These are phyloP conservation scores for Senna tora DNA, from an alignment of 306 rosid genomes.

Conservation along the genomic window DNA sequence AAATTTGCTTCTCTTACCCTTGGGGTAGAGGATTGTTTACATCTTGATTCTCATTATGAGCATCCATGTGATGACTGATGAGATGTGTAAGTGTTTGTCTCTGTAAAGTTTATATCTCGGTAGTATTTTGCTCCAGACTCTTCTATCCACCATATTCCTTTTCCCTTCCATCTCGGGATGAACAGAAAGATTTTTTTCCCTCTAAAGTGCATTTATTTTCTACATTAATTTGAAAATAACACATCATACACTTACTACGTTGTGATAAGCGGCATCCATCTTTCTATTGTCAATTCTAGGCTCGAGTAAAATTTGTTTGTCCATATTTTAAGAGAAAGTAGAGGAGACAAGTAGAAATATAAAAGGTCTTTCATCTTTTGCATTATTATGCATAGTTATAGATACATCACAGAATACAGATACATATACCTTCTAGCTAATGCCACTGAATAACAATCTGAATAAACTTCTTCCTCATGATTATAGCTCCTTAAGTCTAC, in stretches of 20 bases:
- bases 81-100: conserved; percentile 25
- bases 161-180: neutral
- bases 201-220: no score
- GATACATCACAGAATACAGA: conserved; percentile 31
- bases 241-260: no score
- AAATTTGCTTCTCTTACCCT: no score
- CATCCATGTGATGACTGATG: conserved; percentile 13
- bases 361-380: conserved; percentile 39
- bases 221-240: no score
- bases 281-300: neutral
- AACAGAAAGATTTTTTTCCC: no score
- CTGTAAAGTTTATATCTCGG: neutral
- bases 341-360: neutral
- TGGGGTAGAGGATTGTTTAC: neutral
- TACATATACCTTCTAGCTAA: conserved; percentile 38
- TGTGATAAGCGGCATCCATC: no score
- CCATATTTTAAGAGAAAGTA: neutral
- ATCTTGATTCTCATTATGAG: neutral
- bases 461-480: conserved; percentile 32
- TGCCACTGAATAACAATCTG: conserved; percentile 28
- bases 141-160: neutral
- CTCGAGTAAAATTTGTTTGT: no score
- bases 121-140: neutral
- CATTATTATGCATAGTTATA: conserved; percentile 32
- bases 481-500: conserved; percentile 31